Base-by-base conservation (phyloP, 1,284 basidiomycete genomes). In the Irpex lacteus region DNA sequence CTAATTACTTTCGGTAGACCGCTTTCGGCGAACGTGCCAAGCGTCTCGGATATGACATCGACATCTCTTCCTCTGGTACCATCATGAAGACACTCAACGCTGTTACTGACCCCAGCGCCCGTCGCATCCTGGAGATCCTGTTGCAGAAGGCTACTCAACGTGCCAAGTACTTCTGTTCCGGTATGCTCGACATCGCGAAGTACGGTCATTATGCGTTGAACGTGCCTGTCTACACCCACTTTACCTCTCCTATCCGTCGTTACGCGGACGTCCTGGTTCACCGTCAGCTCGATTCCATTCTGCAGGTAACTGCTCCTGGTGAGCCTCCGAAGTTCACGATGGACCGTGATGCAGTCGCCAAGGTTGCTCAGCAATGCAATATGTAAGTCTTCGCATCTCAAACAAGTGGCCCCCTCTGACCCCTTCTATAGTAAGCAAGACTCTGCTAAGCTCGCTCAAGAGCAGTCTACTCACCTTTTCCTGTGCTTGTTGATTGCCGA, bases 131-230 rank as follows among this genome's bases (percentile, higher is more conserved):
- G 19, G 88, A 96, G 74, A 75, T 97, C 19, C 82, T 98, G 52
- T 88, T 90, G 37, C 90, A 88, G 74, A 98, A 98, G 77, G 89
- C 95, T 18, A 98, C 97, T 71, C 90, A 91, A 66, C 87, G 89
- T 60, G 94, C 98, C 67, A 96, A 96, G 76, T 98, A 99, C 80
- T 99, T 98, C 88, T 99, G 97, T 75, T 89, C 96, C 32, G 98
- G 98, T 68, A 98, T 98, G 95, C 84, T 99, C 70, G 98, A 99
- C 78, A 99, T 99, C 73, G 94, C 96, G 54, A 98, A 99, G 80
- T 99, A 98, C 75, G 80, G 86, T 40, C 98, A 99, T 79, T 98
- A 94, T 75, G 90, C 96, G 1, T 82, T 99, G 70, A 97, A 91
- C 71, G 82, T 89, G 5, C 96, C 98, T 6, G 81, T 99, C 60